Percentiles rank a stretch among this genome's conserved stretches.
phyloP scores from a whole-genome alignment of 1,284 basidiomycete species.

The Porodaedalea pini region DNA sequence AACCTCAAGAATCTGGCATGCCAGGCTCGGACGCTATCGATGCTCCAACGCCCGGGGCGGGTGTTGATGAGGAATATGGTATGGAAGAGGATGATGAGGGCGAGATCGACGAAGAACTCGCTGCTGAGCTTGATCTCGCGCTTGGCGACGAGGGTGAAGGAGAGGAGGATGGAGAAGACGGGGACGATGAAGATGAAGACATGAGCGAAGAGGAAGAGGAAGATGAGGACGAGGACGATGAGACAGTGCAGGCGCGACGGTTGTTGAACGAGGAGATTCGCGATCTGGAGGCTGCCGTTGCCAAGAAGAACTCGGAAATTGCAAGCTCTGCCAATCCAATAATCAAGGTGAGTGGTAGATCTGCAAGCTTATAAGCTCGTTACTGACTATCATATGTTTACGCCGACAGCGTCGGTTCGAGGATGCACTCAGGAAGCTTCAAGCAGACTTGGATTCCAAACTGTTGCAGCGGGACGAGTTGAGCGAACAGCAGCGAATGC shows the following conservation, averaged over 20 bases:
- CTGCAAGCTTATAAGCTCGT: background rate
- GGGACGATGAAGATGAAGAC: constrained; percentile 47
- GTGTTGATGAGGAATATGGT: constrained; percentile 53
- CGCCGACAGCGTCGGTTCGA: constrained; percentile 83
- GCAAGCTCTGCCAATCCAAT: constrained; percentile 86
- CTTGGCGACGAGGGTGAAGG: constrained; percentile 43
- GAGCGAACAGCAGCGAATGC: constrained; percentile 63
- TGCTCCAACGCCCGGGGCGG: constrained; percentile 49
- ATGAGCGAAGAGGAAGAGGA: constrained; percentile 70
- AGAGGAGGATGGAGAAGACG: constrained; percentile 27
- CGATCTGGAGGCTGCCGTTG: constrained; percentile 84
- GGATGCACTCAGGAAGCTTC: constrained; percentile 84
- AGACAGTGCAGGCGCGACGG: constrained; percentile 65
- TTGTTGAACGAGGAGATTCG: constrained; percentile 86
- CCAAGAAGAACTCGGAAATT: constrained; percentile 83
- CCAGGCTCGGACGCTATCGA: constrained; percentile 62
- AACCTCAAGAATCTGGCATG: constrained; percentile 51
- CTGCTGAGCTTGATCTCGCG: constrained; percentile 70
- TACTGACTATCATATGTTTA: constrained; percentile 13
- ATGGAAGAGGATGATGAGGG: constrained; percentile 63
- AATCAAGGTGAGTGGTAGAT: constrained; percentile 57
- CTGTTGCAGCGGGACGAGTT: constrained; percentile 75
- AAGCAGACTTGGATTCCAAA: constrained; percentile 84
- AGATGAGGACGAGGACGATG: constrained; percentile 65
- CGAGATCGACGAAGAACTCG: constrained; percentile 77